Percentiles rank a stretch among this genome's conserved stretches.
These are phyloP conservation scores for Saussurea involucrata DNA, from an alignment of 129 eudicot genomes.

Conservation along the genomic window DNA sequence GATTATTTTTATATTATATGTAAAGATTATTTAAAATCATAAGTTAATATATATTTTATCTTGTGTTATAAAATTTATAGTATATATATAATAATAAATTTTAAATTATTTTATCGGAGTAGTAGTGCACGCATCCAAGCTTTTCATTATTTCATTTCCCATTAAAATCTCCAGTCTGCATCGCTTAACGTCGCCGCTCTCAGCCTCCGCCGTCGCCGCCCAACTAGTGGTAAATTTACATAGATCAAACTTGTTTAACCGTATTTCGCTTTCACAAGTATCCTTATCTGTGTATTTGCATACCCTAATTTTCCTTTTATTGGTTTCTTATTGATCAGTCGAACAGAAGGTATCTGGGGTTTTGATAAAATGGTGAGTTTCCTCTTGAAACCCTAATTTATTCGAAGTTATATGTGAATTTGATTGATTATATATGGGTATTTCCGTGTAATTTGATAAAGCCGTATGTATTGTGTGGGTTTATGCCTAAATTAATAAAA, in stretches of 20 bases:
- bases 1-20: too few species aligned
- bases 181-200: conserved; percentile 6
- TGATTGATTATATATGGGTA: background rate
- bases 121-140: conserved; percentile 6
- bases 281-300: background rate
- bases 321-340: conserved; percentile 5
- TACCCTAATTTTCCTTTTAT: background rate
- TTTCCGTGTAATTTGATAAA: background rate
- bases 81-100: too few species aligned
- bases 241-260: background rate
- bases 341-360: background rate
- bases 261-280: background rate
- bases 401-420: background rate
- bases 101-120: too few species aligned
- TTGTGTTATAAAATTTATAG: too few species aligned
- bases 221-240: conserved; percentile 1
- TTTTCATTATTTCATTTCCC: conserved; percentile 3
- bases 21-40: too few species aligned
- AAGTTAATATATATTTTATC: too few species aligned
- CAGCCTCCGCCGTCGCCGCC: background rate
- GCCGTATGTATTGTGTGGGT: background rate
- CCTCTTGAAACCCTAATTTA: conserved; percentile 1
- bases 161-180: conserved; percentile 7
- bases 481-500: conserved; percentile 7
- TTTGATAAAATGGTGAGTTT: conserved; percentile 18